A percentile compares a stretch with the other conserved stretches of the same genome.
Conservation (phyloP, 2,329 filamentous ascomycete species). For the Biscogniauxia marginata region DNA sequence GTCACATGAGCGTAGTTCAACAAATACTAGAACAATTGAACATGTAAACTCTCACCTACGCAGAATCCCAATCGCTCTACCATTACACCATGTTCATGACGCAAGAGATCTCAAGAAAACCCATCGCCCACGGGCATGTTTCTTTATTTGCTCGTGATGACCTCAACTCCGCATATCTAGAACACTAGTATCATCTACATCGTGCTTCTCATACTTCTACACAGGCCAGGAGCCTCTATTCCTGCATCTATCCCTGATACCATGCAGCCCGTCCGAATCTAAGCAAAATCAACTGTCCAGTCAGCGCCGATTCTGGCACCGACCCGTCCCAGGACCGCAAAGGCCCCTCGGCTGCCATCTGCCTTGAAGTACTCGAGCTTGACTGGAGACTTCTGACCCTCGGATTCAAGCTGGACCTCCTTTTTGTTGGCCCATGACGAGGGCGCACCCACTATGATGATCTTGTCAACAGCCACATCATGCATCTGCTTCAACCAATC, state of each 20-base stretch:
- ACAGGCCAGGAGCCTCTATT: background rate
- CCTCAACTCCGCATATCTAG: background rate
- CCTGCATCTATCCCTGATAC: background rate
- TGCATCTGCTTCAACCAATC: conserved; percentile 78
- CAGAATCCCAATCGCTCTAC: too few species aligned
- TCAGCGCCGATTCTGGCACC: conserved; percentile 52
- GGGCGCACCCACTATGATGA: conserved; percentile 80
- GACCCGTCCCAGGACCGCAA: conserved; percentile 52
- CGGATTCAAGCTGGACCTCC: conserved; percentile 55
- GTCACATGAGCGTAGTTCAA: too few species aligned
- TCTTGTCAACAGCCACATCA: conserved; percentile 75
- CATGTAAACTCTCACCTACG: too few species aligned
- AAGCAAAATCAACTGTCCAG: conserved; percentile 46
- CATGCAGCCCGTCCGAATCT: background rate
- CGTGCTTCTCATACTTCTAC: background rate
- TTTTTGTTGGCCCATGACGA: conserved; percentile 65
- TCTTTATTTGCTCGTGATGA: too few species aligned
- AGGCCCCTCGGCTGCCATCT: conserved; percentile 47
- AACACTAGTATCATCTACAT: background rate
- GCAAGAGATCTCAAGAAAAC: too few species aligned
- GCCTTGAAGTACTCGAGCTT: conserved; percentile 60
- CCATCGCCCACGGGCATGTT: too few species aligned
- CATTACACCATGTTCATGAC: too few species aligned
- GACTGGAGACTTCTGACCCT: conserved; percentile 53
- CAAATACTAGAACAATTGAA: too few species aligned